Evolutionary conservation across 2,329 filamentous ascomycete species (phyloP), one percentile per base, ranked within the genome.

Genomic region (Pseudogymnoascus sp.): DNA sequence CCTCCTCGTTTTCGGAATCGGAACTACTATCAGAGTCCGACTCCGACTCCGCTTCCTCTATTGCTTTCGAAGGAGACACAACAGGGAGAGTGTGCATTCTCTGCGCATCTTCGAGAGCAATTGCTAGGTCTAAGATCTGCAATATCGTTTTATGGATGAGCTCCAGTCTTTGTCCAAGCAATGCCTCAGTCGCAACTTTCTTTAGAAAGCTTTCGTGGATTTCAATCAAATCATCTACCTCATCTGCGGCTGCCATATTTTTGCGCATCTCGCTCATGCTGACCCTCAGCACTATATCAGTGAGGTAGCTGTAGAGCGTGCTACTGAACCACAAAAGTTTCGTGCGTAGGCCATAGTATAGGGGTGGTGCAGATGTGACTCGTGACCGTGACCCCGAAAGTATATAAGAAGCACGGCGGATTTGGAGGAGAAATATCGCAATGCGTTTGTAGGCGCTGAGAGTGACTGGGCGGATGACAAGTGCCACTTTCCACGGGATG

Each of bases 191-290:
- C 61, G 86, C 77, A 9, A 94, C 75, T 1, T 80, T 80, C 47
- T 78, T 79, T 47, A 88, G 76, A 68, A 88, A 93, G 0, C 73
- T 71, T 4, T 81, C 75, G 70, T 96, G 92, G 0, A 86, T 79
- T 1, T 74, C 74, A 26, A 92, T 85, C 89, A 97, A 95, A 26
- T 82, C 82, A 70, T 97, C 91, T 8, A 97, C 84, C 66, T 93
- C 90, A 26, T 81, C 78, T 0, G 90, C 84, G 5, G 76, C 74
- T 11, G 75, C 73, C 59, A 97, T 79, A 0, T 80, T 76, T 2
- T 73, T 71, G 5, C 76, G 75, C 76, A 97, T 81, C 31, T 78
- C 76, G 1, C 73, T 69, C 1, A 80, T 82, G 21, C 84, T 79
- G 0, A 85, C 82, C 0, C 80, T 81, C 0, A 96, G 78, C 1